These are phyloP conservation scores for Paracorniculantispora psalliotae DNA, from an alignment of 2,329 filamentous ascomycete genomes.

Conservation along the genomic window DNA sequence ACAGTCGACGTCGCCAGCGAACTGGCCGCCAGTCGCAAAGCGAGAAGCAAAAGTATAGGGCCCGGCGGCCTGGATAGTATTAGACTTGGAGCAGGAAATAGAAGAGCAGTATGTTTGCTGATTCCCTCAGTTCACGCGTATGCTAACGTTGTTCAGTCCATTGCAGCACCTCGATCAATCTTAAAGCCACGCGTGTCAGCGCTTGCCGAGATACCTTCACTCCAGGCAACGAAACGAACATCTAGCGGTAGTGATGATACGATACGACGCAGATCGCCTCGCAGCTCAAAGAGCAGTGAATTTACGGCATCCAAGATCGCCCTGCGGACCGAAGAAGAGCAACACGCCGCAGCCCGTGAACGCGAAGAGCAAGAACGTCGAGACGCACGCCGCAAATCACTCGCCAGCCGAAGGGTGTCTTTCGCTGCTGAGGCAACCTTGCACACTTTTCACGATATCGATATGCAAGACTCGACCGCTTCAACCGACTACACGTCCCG, in stretches of 20 bases:
- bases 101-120: constrained; percentile 62
- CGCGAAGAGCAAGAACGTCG: constrained; percentile 69
- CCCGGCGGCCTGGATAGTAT: constrained; percentile 83
- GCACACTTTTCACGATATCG: constrained; percentile 93
- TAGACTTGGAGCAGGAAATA: constrained; percentile 69
- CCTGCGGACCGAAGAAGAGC: constrained; percentile 63
- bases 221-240: constrained; percentile 36
- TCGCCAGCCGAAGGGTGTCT: constrained; percentile 88
- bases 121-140: not conserved
- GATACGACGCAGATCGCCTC: constrained; percentile 10
- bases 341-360: constrained; percentile 63
- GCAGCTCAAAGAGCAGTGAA: constrained; percentile 21
- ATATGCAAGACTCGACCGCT: constrained; percentile 81
- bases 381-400: constrained; percentile 85
- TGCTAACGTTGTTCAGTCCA: constrained; percentile 39
- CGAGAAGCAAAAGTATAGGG: constrained; percentile 91
- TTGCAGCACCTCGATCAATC: constrained; percentile 62
- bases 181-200: constrained; percentile 74
- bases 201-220: constrained; percentile 60
- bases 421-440: constrained; percentile 96
- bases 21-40: constrained; percentile 53
- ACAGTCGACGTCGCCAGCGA: constrained; percentile 59
- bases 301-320: constrained; percentile 52
- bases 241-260: constrained; percentile 6
- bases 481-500: constrained; percentile 67